These are phyloP conservation scores for Knoxia roxburghii DNA, from an alignment of 257 asterid genomes.

Conservation along the genomic window DNA sequence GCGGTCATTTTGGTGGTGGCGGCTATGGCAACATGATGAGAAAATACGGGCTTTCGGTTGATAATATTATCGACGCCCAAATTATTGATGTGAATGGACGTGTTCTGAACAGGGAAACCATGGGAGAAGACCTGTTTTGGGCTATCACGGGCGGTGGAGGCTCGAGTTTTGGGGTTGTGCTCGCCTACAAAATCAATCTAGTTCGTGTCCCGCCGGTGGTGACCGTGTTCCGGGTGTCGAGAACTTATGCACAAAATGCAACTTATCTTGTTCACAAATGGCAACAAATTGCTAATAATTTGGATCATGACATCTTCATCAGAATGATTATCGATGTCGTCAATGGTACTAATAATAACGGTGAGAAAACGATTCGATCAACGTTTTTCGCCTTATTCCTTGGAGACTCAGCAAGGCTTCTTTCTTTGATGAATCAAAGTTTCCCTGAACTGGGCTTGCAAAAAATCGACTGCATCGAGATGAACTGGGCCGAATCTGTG, in stretches of 20 bases:
- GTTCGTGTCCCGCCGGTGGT: slow-evolving; percentile 31
- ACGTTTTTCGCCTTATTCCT: slow-evolving; percentile 37
- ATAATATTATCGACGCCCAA: slow-evolving; percentile 39
- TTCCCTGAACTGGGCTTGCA: slow-evolving; percentile 41
- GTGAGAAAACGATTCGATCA: slow-evolving; percentile 21
- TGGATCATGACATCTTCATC: slow-evolving; percentile 25
- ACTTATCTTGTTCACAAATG: slow-evolving; percentile 13
- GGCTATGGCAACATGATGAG: slow-evolving; percentile 58
- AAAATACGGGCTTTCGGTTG: slow-evolving; percentile 47
- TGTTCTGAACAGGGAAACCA: slow-evolving; percentile 32
- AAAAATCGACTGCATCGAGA: slow-evolving; percentile 35
- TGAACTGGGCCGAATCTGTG: slow-evolving; percentile 53
- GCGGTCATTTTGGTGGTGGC: slow-evolving; percentile 53
- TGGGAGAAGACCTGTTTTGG: slow-evolving; percentile 65
- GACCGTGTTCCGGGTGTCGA: slow-evolving; percentile 16
- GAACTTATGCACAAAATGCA: slow-evolving; percentile 22
- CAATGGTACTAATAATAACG: not conserved
- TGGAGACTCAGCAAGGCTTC: slow-evolving; percentile 35
- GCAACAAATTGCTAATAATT: slow-evolving; percentile 19
- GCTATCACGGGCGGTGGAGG: slow-evolving; percentile 58
- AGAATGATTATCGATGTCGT: slow-evolving; percentile 20
- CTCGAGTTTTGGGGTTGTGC: slow-evolving; percentile 40
- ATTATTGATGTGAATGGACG: slow-evolving; percentile 41
- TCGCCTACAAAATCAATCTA: slow-evolving; percentile 39
- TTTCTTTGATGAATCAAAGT: slow-evolving; percentile 19